Evolutionary conservation across 345 rosid species (phyloP), one percentile per base, ranked within the genome.

Genomic region (Euclidium syriacum): DNA sequence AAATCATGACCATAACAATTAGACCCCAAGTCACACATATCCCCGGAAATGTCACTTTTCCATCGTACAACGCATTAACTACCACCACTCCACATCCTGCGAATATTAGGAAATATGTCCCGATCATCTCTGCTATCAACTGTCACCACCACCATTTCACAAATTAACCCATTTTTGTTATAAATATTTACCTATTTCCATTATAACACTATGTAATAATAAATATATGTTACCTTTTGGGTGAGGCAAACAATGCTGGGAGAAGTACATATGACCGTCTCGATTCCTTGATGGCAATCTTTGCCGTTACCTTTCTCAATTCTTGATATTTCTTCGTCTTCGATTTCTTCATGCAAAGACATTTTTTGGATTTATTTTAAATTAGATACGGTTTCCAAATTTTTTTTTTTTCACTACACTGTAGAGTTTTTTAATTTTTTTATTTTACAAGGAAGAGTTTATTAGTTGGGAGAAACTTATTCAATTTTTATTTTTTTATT

Each of bases 51-150:
- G 91, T 68, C 2, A 85, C 69, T 5, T 56, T 63, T 2, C 89
- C 87, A 7, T 46, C 51, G 8, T 87, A 79, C 22, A 79, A 77
- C n/a, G 80, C 82, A 61, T 90, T 78, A 30, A 82, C 85, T 0
- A 76, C 87, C 36, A 87, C 88, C 0, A 83, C 53, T 38, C 83
- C 87, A 65, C 97, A 90, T 0, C 95, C 97, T 0, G 90, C 67
- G 40, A 87, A 87, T 65, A 87, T 72, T 32, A 87, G 17, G 26
- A 87, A 90, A 68, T 81, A 85, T 0, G 94, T 90, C 0, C 95
- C 95, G 26, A 87, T 60, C 24, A 72, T 16, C 72, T 90, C 91
- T 9, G 89, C 97, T 29, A 87, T 60, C 18, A 83, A 26, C 92
- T 90, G 20, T 4, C 12, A 36, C 7, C 10, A 35, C 4, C 40